Evolutionary conservation across 2,329 filamentous ascomycete species (phyloP).

Genomic region (Cladosporium sp.): DNA sequence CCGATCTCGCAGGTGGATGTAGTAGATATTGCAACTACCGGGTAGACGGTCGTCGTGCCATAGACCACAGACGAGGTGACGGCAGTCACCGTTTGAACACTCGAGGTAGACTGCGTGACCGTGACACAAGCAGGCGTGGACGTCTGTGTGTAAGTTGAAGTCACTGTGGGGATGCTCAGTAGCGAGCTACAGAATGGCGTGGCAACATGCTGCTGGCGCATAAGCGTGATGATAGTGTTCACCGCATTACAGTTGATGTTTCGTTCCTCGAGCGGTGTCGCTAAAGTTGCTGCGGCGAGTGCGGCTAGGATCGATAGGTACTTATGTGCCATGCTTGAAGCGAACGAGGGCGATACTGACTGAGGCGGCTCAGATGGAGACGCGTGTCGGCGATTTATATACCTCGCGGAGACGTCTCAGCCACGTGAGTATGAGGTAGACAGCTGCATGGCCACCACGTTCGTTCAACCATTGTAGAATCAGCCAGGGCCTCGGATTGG

Average conservation of each 20-base stretch:
- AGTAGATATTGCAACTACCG: conserved; percentile 6
- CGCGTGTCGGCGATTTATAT: neutral
- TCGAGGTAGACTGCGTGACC: conserved; percentile 5
- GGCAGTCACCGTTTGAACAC: neutral
- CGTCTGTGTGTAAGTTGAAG: neutral
- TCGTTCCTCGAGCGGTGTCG: conserved; percentile 1
- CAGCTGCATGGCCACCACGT: neutral
- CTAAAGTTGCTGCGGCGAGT: conserved; percentile 1
- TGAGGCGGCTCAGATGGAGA: neutral
- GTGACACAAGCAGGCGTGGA: conserved; percentile 10
- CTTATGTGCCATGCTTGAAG: neutral
- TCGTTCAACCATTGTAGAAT: no score
- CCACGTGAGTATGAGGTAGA: neutral
- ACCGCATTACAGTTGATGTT: conserved; percentile 12
- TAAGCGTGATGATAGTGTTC: conserved; percentile 5
- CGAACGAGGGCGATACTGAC: neutral
- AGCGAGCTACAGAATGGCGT: conserved; percentile 13
- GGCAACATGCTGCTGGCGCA: conserved; percentile 13
- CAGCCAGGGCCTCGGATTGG: neutral
- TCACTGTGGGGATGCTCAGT: conserved; percentile 1
- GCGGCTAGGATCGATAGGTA: neutral
- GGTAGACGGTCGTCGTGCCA: conserved; percentile 13
- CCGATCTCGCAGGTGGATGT: conserved; percentile 11
- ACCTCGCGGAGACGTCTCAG: neutral
- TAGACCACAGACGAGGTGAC: neutral